Base-by-base conservation (phyloP, 192 early-diverging fungal genomes). In the Thoreauomyces humboldtii region DNA sequence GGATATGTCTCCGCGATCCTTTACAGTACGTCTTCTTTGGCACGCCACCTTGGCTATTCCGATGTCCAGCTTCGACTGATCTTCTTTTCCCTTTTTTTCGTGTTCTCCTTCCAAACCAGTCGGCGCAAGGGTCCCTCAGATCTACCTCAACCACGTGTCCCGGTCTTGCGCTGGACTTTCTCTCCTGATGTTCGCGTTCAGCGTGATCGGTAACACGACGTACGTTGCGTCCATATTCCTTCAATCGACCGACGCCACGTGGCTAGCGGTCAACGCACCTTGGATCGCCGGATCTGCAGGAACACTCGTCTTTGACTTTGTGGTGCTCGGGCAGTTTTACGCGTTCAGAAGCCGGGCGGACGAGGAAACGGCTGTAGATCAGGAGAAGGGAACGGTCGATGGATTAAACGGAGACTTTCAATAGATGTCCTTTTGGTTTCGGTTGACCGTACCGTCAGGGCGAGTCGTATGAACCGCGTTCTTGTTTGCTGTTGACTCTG, bases 101-200 rank as follows among this genome's bases (percentile, higher is more conserved):
- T n/a, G n/a, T n/a, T n/a, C n/a, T n/a, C n/a, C n/a, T n/a, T n/a
- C n/a, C n/a, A n/a, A n/a, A 7, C 9, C 27, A 69, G 67, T 69
- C 14, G 58, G 57, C 22, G 45, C 67, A 1, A 45, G 91, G 43
- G 76, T 92, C 37, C 92, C 92, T 4, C 92, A 94, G 63, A 90
- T 94, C 31, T 78, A 88, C 48, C 85, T 88, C 79, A 94, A 94
- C 74, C 85, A 77, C 68, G 71, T 73, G 28, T 78, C 80, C 37
- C 81, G 86, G 70, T 85, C 81, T 11, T 87, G 85, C 17, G 91
- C 91, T 65, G 92, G 92, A 1, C 77, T 94, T 41, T 87, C 86
- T n/a, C 60, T 89, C 3, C 80, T 76, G 42, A 92, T 94, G 90
- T 94, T 94, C 75, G 60, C 83, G n/a, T 91, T 89, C 73, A 83